Base-by-base conservation (phyloP, 2,329 filamentous ascomycete species). In the Coniochaeta prunicola region DNA sequence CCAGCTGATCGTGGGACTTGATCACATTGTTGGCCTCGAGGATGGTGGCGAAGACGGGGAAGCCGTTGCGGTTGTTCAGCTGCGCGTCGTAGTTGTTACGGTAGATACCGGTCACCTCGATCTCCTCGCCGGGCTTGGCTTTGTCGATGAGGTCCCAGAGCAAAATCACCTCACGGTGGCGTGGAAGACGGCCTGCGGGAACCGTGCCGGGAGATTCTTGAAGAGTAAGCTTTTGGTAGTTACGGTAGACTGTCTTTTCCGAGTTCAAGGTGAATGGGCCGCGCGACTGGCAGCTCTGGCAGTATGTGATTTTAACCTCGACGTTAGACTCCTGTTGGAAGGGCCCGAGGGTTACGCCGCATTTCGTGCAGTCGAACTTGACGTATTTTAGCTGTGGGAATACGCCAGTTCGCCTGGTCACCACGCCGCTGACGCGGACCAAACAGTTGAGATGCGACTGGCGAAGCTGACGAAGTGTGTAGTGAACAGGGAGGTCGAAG, bases 371-470 rank as follows among this genome's bases (percentile, higher is more conserved):
- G 76, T 97, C 91, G 70, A 99, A 97, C 76, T 97, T 96, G 76
- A 99, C 91, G 73, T 97, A 97, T 74, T 97, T 97, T 61, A 99
- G 80, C 76, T 99, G 94, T 3, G 94, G 94, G 72, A 99, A 99
- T 54, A 99, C 96, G 59, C 94, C 94, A 28, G 88, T 96, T 65
- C 94, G 86, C 63, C 94, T 87, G 34, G 94, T 99, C 30, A 99
- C 94, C 4, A 99, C 94, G 65, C 94, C 94, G 66, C 89, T 92
- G 58, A 99, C 94, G 57, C 93, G 88, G 40, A 99, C 90, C 48
- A 99, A 81, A 68, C 92, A 96, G 80, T 99, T 99, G 60, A 99
- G 83, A 70, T 99, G 96, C 4, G 89, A 91, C 75, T 99, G 94
- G 61, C 94, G 91, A 50, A 99, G 82, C 72, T 99, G 92, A 56